A percentile compares a stretch with the other conserved stretches of the same genome.
Conservation (phyloP, 192 early-diverging fungal genomes). For the Physocladia obscura region DNA sequence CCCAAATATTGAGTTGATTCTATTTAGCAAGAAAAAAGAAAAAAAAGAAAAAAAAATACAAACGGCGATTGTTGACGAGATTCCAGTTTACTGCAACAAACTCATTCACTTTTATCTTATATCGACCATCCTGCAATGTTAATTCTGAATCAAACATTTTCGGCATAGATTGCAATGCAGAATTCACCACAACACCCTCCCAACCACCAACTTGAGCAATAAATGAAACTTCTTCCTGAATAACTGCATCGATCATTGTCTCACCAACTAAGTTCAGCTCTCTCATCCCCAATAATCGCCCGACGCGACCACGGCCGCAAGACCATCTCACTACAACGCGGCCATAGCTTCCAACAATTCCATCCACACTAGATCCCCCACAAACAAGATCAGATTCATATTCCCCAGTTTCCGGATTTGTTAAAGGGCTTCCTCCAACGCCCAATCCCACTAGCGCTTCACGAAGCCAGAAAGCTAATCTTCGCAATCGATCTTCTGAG, state of each 20-base stretch:
- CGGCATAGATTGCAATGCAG: neutral
- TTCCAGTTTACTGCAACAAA: conserved; percentile 9
- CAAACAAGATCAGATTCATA: conserved; percentile 4
- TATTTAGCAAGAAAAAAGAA: neutral
- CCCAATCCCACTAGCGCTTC: conserved; percentile 59
- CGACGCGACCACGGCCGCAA: conserved; percentile 50
- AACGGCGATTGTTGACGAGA: conserved; percentile 12
- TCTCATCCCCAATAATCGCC: conserved; percentile 53
- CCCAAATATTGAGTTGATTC: neutral
- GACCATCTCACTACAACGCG: conserved; percentile 30
- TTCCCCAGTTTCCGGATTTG: conserved; percentile 48
- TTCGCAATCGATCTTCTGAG: conserved; percentile 57
- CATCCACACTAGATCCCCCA: neutral
- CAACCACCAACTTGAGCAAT: conserved; percentile 37
- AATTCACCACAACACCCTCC: neutral
- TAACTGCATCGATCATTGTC: conserved; percentile 58
- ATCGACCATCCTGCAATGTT: neutral
- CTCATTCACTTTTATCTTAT: neutral
- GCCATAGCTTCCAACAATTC: conserved; percentile 8
- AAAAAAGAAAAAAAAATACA: neutral
- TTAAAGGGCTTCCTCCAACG: conserved; percentile 36
- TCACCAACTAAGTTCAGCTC: conserved; percentile 48
- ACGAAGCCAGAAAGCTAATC: conserved; percentile 73
- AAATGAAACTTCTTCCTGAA: conserved; percentile 64
- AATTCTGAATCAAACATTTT: neutral